phyloP scores from a whole-genome alignment of 169 alveolate genomes.

The Plasmodium blacklocki region DNA sequence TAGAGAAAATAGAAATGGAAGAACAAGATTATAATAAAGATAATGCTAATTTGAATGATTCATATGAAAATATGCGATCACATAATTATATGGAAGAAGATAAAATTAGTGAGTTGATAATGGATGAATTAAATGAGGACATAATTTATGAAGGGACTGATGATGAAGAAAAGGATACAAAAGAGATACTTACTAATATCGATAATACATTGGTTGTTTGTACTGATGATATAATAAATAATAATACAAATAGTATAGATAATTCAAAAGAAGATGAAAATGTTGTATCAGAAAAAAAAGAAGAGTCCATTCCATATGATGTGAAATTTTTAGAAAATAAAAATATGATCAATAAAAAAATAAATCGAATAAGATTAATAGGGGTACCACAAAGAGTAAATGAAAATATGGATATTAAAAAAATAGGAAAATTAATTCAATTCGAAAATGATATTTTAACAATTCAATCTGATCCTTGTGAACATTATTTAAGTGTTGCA shows the following conservation, averaged over 20 bases:
- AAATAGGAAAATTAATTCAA: constrained; percentile 59
- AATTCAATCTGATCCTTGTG: constrained; percentile 20
- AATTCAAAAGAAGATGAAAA: not conserved
- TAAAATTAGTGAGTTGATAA: no score
- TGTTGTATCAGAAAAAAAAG: not conserved
- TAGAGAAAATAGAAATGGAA: no score
- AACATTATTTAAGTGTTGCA: constrained; percentile 58
- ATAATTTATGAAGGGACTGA: not conserved
- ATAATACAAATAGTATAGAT: not conserved
- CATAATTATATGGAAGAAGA: no score
- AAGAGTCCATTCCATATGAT: not conserved
- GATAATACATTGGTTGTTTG: no score
- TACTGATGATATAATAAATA: not conserved
- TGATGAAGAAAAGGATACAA: not conserved
- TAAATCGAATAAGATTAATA: constrained; percentile 63
- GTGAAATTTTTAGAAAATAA: not conserved
- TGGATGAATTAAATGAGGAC: no score
- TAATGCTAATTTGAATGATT: no score
- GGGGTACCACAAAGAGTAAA: constrained; percentile 59
- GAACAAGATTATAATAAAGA: no score
- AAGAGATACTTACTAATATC: not conserved
- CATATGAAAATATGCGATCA: no score
- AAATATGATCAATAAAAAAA: constrained; percentile 1
- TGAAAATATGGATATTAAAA: constrained; percentile 36
- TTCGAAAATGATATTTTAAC: constrained; percentile 46